Evolutionary conservation across 2,329 filamentous ascomycete species (phyloP), one percentile per base, ranked within the genome.

Genomic region (Pleurostoma richardsiae): DNA sequence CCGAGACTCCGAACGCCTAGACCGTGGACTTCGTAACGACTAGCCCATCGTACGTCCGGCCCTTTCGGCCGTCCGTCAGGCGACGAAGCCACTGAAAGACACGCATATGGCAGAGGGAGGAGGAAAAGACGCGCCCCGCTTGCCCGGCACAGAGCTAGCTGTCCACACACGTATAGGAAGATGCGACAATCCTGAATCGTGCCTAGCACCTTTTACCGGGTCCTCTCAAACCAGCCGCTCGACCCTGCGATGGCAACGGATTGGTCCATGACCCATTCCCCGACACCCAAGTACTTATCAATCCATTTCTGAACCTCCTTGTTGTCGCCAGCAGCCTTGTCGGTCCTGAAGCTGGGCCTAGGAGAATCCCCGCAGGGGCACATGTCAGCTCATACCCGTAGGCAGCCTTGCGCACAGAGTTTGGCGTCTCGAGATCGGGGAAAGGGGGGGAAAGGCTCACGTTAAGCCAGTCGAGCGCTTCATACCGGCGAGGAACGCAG

Each of bases 241-340:
- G 87, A 85, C 39, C 90, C 87, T 64, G 96, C 88, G 48, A 97
- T 81, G 39, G 91, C 91, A 30, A 97, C 90, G 30, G 90, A 95
- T 73, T 95, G 88, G 68, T 99, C 94, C 90, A 99, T 95, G 54
- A 96, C 88, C 82, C 90, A 96, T 74, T 99, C 94, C 58, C 94
- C 94, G 19, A 96, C 85, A 52, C 90, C 90, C 40, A 97, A 83
- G 67, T 97, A 97, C 65, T 86, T 92, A 62, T 92, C 86, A 56
- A 97, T 82, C 90, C 91, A 97, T 61, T 84, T 85, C 65, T 86
- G 85, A 56, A 94, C 69, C 52, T 91, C 86, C 65, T 89, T 88
- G 67, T 84, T 92, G 49, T 95, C 89, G 64, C 76, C 74, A 30
- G 86, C 80, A 61, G 96, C 79, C 57, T 85, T 84, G 55, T 96